Base-by-base conservation (phyloP, 768 basidiomycete species). In the Hericium coralloides region DNA sequence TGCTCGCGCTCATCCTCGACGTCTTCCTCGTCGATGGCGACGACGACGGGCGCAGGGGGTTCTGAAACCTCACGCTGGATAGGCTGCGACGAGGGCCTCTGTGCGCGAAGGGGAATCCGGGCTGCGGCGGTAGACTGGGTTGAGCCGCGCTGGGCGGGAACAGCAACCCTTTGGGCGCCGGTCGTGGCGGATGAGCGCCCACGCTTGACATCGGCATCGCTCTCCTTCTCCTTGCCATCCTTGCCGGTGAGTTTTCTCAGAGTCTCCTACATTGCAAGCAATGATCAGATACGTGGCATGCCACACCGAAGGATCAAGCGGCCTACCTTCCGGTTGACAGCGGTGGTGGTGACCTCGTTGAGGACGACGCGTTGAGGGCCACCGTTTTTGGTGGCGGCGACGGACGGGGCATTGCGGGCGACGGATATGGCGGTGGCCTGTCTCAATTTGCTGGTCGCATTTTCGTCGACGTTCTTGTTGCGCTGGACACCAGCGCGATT, bases 331-430 rank as follows among this genome's bases (percentile, higher is more conserved):
- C 83, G 81, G 70, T 89, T 90, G 53, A 89, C 81, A 56, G 85
- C 84, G 59, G 81, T 80, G 52, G 80, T 84, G 48, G 87, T 87
- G 60, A 94, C 91, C 72, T 93, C 92, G 58, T 84, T 82, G 52
- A 95, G 78, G 41, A 84, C 90, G 36, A 85, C 78, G 62, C 92
- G 80, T 68, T 84, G 82, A 50, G 63, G 59, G 20, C 76, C 72
- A 45, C 74, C 77, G 37, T 73, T 74, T 57, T 56, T 39, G 57
- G 75, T 69, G 49, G 77, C 64, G 61, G 79, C 73, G 53, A 85
- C 82, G 56, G 79, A 73, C 47, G 80, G 71, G 45, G 77, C 80
- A 52, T 45, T 45, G 17, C 43, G 43, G 26, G 73, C 65, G 53
- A 69, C 63, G 38, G 75, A 66, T 62, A 71, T 72, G 61, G 74